Evolutionary conservation across 768 basidiomycete species (phyloP).

Genomic region (Phylloporus arenicola): DNA sequence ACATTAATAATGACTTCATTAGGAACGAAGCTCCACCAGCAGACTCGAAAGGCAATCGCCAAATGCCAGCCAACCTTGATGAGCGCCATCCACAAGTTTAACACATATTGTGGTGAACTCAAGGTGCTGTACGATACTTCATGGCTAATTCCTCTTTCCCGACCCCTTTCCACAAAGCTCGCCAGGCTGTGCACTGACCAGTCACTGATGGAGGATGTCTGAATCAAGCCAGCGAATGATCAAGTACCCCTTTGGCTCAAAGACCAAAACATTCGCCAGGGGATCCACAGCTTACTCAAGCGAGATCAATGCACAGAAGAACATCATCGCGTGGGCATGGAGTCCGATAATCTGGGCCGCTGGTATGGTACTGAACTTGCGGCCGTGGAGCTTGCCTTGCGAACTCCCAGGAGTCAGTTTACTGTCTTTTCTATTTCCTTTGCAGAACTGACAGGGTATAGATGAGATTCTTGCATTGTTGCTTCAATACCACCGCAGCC

Average conservation of each 20-base stretch:
- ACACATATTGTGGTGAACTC: slow-evolving; percentile 23
- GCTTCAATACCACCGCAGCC: too few species aligned
- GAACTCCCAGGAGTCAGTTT: too few species aligned
- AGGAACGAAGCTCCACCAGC: too few species aligned
- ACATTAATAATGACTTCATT: neutral
- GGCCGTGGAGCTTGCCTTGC: slow-evolving; percentile 18
- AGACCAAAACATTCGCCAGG: neutral
- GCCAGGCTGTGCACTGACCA: slow-evolving; percentile 9
- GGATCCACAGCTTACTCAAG: neutral
- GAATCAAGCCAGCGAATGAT: neutral
- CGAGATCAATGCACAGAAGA: neutral
- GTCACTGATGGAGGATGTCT: slow-evolving; percentile 33
- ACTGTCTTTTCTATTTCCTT: too few species aligned
- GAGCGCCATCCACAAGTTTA: slow-evolving; percentile 22
- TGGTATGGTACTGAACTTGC: slow-evolving; percentile 32
- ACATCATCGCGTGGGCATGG: neutral
- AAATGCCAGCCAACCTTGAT: slow-evolving; percentile 2
- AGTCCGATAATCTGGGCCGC: slow-evolving; percentile 28
- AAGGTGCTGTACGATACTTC: slow-evolving; percentile 9
- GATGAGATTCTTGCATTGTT: too few species aligned
- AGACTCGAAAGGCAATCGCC: too few species aligned
- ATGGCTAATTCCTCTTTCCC: slow-evolving; percentile 31
- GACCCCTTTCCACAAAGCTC: slow-evolving; percentile 29
- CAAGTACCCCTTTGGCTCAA: neutral
- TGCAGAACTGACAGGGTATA: too few species aligned